phyloP scores from a whole-genome alignment of 345 rosid genomes.

The Gossypium anomalum region DNA sequence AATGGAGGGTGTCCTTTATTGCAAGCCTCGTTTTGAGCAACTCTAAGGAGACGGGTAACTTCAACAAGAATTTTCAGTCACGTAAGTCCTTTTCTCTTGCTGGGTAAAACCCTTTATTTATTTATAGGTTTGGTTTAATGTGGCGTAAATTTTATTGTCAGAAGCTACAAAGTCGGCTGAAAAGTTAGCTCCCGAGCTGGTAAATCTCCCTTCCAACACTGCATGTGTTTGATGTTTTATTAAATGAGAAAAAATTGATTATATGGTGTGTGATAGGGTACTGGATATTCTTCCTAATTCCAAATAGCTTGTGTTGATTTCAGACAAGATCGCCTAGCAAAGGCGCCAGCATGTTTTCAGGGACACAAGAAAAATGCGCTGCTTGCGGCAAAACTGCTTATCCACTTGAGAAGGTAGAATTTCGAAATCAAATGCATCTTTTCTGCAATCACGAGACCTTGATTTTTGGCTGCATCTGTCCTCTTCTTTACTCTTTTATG shows the following conservation, averaged over 20 bases:
- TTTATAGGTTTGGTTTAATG: slow-evolving; percentile 20
- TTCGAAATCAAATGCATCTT: background rate
- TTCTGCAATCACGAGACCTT: background rate
- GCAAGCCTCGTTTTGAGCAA: slow-evolving; percentile 97
- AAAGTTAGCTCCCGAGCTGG: slow-evolving; percentile 83
- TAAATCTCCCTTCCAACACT: slow-evolving; percentile 31
- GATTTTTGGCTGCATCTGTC: background rate
- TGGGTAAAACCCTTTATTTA: slow-evolving; percentile 12
- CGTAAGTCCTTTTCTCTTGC: slow-evolving; percentile 45
- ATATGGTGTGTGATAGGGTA: background rate
- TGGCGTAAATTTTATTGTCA: slow-evolving; percentile 28
- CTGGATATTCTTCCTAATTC: slow-evolving; percentile 19
- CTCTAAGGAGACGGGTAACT: slow-evolving; percentile 90
- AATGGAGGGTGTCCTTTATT: slow-evolving; percentile 94
- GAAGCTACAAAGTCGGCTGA: slow-evolving; percentile 87
- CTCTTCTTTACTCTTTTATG: background rate
- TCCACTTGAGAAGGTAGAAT: slow-evolving; percentile 86
- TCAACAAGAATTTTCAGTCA: slow-evolving; percentile 89
- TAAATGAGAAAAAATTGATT: background rate
- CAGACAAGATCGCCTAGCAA: slow-evolving; percentile 94
- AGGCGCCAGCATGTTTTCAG: slow-evolving; percentile 91
- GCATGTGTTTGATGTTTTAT: slow-evolving; percentile 10
- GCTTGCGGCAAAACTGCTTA: slow-evolving; percentile 97
- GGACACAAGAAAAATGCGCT: slow-evolving; percentile 93
- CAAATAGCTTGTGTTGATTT: slow-evolving; percentile 29